Percentiles rank a stretch among this genome's conserved stretches.
Evolutionary conservation across 129 eudicot species (phyloP).

Genomic region (Flaveria ramosissima): DNA sequence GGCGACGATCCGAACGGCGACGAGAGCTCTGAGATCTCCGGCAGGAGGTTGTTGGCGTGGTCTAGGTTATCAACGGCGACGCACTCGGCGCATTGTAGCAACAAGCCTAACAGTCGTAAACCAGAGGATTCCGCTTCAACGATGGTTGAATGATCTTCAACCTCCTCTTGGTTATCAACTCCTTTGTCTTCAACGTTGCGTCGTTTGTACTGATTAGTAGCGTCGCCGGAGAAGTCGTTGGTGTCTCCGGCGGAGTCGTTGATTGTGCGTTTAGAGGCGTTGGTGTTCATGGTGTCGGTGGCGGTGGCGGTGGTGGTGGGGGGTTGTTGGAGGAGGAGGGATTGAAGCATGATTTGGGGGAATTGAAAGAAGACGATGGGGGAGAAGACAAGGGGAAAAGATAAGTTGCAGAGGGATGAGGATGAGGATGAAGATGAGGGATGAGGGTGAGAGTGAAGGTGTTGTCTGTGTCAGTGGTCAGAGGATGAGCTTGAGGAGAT

Average conservation of each 20-base stretch:
- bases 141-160: neutral
- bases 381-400: slow-evolving; percentile 29
- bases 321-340: slow-evolving; percentile 39
- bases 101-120: slow-evolving; percentile 56
- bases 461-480: slow-evolving; percentile 41
- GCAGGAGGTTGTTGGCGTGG: slow-evolving; percentile 60
- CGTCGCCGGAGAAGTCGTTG: slow-evolving; percentile 8
- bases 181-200: slow-evolving; percentile 30
- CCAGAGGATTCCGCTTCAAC: slow-evolving; percentile 58
- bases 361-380: slow-evolving; percentile 6
- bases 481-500: slow-evolving; percentile 26
- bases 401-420: neutral
- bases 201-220: slow-evolving; percentile 30
- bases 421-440: slow-evolving; percentile 5
- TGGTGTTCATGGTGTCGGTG: slow-evolving; percentile 18
- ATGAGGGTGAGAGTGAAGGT: slow-evolving; percentile 19
- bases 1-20: slow-evolving; percentile 96
- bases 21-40: slow-evolving; percentile 64
- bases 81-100: slow-evolving; percentile 88
- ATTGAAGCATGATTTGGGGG: slow-evolving; percentile 49
- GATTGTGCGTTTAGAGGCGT: slow-evolving; percentile 34
- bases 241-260: slow-evolving; percentile 17
- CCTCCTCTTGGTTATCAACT: neutral
- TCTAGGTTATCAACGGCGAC: slow-evolving; percentile 71
- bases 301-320: slow-evolving; percentile 32